These are phyloP conservation scores for Fabrea salina DNA, from an alignment of 169 alveolate species.

Conservation along the genomic window DNA sequence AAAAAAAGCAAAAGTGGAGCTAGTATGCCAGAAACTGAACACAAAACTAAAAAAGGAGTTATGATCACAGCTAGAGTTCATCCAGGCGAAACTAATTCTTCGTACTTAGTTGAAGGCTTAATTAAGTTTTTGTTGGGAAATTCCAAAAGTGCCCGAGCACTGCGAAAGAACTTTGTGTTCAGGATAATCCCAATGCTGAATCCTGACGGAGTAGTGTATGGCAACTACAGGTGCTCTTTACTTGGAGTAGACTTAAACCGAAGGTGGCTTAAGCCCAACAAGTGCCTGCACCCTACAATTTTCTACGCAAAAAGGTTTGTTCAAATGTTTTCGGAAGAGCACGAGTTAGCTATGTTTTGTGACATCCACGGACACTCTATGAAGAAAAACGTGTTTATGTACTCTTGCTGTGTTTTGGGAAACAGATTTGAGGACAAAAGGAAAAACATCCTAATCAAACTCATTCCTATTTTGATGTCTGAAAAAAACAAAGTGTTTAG, in stretches of 20 bases:
- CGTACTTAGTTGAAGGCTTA: slow-evolving; percentile 78
- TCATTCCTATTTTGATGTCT: slow-evolving; percentile 32
- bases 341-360: slow-evolving; percentile 80
- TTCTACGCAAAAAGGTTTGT: slow-evolving; percentile 65
- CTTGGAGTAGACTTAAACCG: slow-evolving; percentile 85
- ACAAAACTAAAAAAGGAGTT: slow-evolving; percentile 36
- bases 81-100: slow-evolving; percentile 86
- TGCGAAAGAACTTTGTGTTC: slow-evolving; percentile 80
- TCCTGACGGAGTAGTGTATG: slow-evolving; percentile 88
- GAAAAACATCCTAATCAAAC: slow-evolving; percentile 35
- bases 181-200: slow-evolving; percentile 89
- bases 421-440: not conserved
- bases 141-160: slow-evolving; percentile 30
- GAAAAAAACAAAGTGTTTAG: slow-evolving; percentile 30
- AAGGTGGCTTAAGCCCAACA: slow-evolving; percentile 74
- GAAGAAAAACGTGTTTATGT: slow-evolving; percentile 87
- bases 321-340: slow-evolving; percentile 57
- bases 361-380: slow-evolving; percentile 92
- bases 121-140: slow-evolving; percentile 35
- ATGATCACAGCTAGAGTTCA: slow-evolving; percentile 85
- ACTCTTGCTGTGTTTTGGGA: slow-evolving; percentile 24
- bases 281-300: slow-evolving; percentile 77
- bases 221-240: slow-evolving; percentile 82
- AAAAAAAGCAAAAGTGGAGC: not conserved
- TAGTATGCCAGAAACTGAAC: not conserved